These are phyloP conservation scores for Rhinocladiella similis DNA, from an alignment of 2,329 filamentous ascomycete genomes.

Conservation along the genomic window DNA sequence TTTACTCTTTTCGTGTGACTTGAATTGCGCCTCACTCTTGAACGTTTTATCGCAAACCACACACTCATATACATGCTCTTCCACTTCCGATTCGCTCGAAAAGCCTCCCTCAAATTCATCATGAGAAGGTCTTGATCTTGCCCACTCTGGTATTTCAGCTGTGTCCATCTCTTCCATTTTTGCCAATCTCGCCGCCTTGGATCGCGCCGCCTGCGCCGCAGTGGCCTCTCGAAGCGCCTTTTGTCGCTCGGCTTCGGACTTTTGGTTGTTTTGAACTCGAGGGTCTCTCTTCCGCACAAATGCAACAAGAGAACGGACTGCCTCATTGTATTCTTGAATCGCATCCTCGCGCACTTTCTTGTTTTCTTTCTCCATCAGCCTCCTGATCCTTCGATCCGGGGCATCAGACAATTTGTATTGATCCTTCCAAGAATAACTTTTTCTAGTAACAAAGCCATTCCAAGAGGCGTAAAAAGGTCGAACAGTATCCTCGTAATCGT, in stretches of 20 bases:
- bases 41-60: constrained; percentile 67
- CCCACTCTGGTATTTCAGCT: constrained; percentile 68
- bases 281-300: constrained; percentile 93
- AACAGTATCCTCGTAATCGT: constrained; percentile 73
- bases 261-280: constrained; percentile 73
- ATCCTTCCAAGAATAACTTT: constrained; percentile 89
- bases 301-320: constrained; percentile 78
- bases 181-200: constrained; percentile 76
- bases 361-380: constrained; percentile 95
- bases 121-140: constrained; percentile 47
- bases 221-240: constrained; percentile 74
- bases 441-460: constrained; percentile 78
- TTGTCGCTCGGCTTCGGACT: constrained; percentile 79
- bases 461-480: constrained; percentile 79
- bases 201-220: constrained; percentile 79
- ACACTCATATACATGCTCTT: constrained; percentile 61
- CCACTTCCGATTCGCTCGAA: constrained; percentile 47
- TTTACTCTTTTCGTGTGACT: constrained; percentile 93
- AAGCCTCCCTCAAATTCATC: constrained; percentile 51
- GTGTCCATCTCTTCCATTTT: constrained; percentile 53
- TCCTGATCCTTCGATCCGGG: constrained; percentile 77
- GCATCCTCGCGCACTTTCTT: constrained; percentile 78
- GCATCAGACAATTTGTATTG: constrained; percentile 80
- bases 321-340: constrained; percentile 86
- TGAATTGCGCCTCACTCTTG: constrained; percentile 88